phyloP scores from a whole-genome alignment of 2,329 filamentous ascomycete genomes.

The Botrytis fragariae region DNA sequence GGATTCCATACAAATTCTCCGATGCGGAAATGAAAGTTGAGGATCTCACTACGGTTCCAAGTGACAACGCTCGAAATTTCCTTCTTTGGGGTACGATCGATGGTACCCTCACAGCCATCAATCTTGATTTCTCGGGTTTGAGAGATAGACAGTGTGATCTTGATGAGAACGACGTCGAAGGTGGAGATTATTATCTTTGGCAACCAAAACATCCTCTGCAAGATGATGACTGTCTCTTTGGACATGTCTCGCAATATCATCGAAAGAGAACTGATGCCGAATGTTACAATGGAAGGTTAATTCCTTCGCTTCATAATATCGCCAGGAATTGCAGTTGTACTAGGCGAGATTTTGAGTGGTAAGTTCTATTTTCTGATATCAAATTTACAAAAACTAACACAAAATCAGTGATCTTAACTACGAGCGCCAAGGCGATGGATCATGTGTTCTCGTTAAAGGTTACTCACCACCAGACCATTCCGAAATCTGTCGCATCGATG shows the following conservation, averaged over 20 bases:
- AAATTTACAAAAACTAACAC: slow-evolving; percentile 24
- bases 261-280: slow-evolving; percentile 77
- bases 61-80: slow-evolving; percentile 88
- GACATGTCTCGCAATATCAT: slow-evolving; percentile 83
- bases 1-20: slow-evolving; percentile 73
- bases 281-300: slow-evolving; percentile 78
- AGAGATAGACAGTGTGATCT: slow-evolving; percentile 70
- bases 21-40: slow-evolving; percentile 68
- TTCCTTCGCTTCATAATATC: slow-evolving; percentile 69
- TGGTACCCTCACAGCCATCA: slow-evolving; percentile 67
- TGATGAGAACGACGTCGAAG: slow-evolving; percentile 57
- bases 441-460: slow-evolving; percentile 74
- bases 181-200: slow-evolving; percentile 82
- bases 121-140: slow-evolving; percentile 84
- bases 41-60: slow-evolving; percentile 84
- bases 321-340: slow-evolving; percentile 77
- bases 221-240: slow-evolving; percentile 82
- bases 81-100: slow-evolving; percentile 73
- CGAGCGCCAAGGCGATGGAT: slow-evolving; percentile 72
- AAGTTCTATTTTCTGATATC: slow-evolving; percentile 39
- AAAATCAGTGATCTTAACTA: slow-evolving; percentile 77
- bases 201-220: slow-evolving; percentile 78
- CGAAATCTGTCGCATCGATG: slow-evolving; percentile 58
- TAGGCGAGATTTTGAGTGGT: slow-evolving; percentile 90
- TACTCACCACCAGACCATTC: slow-evolving; percentile 61